A percentile compares a stretch with the other conserved stretches of the same genome.
Evolutionary conservation across 2,329 filamentous ascomycete species (phyloP).

Genomic region (Metarhizium anisopliae): DNA sequence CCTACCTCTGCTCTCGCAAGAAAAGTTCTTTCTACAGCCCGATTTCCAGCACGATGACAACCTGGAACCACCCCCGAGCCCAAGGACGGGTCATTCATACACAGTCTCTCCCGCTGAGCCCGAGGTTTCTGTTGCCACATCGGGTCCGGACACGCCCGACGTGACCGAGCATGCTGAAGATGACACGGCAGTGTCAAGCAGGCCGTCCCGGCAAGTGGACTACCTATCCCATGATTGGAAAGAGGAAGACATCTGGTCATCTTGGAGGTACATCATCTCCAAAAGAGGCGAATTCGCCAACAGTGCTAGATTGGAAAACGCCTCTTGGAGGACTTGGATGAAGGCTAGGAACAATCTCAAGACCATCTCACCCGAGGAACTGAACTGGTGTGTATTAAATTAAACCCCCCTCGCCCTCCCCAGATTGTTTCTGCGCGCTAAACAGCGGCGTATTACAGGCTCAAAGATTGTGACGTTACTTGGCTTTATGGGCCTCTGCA

Average conservation of each 20-base stretch:
- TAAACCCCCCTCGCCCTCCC: not conserved
- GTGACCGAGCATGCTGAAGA: slow-evolving; percentile 59
- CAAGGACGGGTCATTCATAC: slow-evolving; percentile 40
- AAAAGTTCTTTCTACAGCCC: slow-evolving; percentile 32
- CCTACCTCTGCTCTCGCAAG: slow-evolving; percentile 36
- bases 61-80: slow-evolving; percentile 42
- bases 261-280: slow-evolving; percentile 87
- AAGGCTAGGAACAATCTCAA: slow-evolving; percentile 81
- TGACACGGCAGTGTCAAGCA: slow-evolving; percentile 64
- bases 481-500: slow-evolving; percentile 95
- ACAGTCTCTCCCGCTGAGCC: slow-evolving; percentile 45
- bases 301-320: slow-evolving; percentile 79
- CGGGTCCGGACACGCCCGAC: slow-evolving; percentile 49
- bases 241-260: slow-evolving; percentile 95
- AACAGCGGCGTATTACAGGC: slow-evolving; percentile 44
- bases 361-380: slow-evolving; percentile 80
- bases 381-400: slow-evolving; percentile 69
- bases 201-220: slow-evolving; percentile 85
- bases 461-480: slow-evolving; percentile 94
- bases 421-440: not conserved
- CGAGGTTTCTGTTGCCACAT: slow-evolving; percentile 40
- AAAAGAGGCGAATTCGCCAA: slow-evolving; percentile 74
- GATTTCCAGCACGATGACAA: slow-evolving; percentile 25
- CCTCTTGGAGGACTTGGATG: slow-evolving; percentile 94
- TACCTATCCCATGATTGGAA: slow-evolving; percentile 90